Percentiles rank a stretch among this genome's conserved stretches.
Conservation (phyloP, 2,329 filamentous ascomycete species). For the Magnaporthales sp. region DNA sequence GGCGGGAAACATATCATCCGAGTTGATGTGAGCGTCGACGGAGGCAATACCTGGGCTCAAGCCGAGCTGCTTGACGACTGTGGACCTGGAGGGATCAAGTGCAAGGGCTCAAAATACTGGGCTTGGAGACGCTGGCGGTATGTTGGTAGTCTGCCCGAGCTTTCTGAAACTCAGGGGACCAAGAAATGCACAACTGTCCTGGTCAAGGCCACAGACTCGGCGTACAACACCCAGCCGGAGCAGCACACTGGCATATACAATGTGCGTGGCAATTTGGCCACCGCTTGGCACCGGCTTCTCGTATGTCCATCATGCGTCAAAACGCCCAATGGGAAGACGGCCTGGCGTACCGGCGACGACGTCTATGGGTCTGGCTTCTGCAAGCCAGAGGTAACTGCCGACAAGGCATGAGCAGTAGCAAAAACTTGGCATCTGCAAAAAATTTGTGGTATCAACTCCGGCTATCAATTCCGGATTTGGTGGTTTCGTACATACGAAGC, state of each 20-base stretch:
- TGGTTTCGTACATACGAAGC: neutral
- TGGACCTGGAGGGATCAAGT: constrained; percentile 14
- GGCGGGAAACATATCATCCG: constrained; percentile 57
- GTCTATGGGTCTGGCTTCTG: constrained; percentile 12
- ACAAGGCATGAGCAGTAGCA: neutral
- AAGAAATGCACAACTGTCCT: constrained; percentile 40
- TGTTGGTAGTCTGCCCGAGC: constrained; percentile 31
- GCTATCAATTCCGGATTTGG: too few relatives aligned
- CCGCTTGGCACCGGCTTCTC: constrained; percentile 55
- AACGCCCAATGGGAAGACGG: constrained; percentile 13
- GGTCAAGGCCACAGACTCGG: constrained; percentile 58
- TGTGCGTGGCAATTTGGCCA: constrained; percentile 54
- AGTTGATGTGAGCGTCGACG: constrained; percentile 59
- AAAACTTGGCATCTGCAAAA: neutral
- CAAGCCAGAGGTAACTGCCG: neutral
- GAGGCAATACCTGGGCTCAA: constrained; percentile 55
- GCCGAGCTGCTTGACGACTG: constrained; percentile 46
- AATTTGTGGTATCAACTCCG: too few relatives aligned
- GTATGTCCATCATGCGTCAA: constrained; percentile 23
- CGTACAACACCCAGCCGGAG: constrained; percentile 59
- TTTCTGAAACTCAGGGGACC: neutral
- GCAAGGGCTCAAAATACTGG: constrained; percentile 41
- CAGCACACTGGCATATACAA: constrained; percentile 53
- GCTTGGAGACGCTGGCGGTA: constrained; percentile 58
- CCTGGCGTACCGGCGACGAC: constrained; percentile 16